These are phyloP conservation scores for Polytrichum formosum DNA, from an alignment of 225 moss, liverwort and hornwort species.

Conservation along the genomic window DNA sequence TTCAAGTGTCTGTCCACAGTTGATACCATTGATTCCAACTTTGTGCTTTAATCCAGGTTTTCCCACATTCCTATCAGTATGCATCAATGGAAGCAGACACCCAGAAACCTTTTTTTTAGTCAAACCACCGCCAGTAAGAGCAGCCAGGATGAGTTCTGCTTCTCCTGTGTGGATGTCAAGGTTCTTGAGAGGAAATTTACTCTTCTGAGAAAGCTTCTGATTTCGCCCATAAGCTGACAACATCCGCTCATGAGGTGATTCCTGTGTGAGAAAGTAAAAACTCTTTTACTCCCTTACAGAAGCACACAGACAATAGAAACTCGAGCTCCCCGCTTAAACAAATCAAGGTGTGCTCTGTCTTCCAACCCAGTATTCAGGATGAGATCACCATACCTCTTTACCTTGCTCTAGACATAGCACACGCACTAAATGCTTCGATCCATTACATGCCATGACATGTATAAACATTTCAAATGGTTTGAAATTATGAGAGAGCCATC, in stretches of 20 bases:
- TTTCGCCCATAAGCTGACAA: slow-evolving; percentile 7
- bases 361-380: too few relatives aligned
- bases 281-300: too few relatives aligned
- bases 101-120: slow-evolving; percentile 18
- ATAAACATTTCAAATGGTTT: too few relatives aligned
- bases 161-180: slow-evolving; percentile 34
- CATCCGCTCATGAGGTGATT: slow-evolving; percentile 45
- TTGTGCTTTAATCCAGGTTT: slow-evolving; percentile 4
- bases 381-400: too few relatives aligned
- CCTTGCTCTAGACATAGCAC: too few relatives aligned
- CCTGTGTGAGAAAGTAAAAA: slow-evolving; percentile 18
- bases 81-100: slow-evolving; percentile 11
- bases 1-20: background rate
- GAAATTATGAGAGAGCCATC: too few relatives aligned
- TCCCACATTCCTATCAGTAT: slow-evolving; percentile 8
- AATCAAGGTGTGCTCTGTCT: too few relatives aligned
- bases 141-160: slow-evolving; percentile 42
- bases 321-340: too few relatives aligned
- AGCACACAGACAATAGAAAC: too few relatives aligned
- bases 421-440: too few relatives aligned
- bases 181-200: slow-evolving; percentile 33
- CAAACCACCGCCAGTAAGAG: slow-evolving; percentile 43
- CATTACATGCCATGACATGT: too few relatives aligned
- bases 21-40: slow-evolving; percentile 5
- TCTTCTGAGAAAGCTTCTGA: slow-evolving; percentile 3